These are phyloP conservation scores for Phaffomyces opuntiae DNA, from an alignment of 805 yeast genomes.

Conservation along the genomic window DNA sequence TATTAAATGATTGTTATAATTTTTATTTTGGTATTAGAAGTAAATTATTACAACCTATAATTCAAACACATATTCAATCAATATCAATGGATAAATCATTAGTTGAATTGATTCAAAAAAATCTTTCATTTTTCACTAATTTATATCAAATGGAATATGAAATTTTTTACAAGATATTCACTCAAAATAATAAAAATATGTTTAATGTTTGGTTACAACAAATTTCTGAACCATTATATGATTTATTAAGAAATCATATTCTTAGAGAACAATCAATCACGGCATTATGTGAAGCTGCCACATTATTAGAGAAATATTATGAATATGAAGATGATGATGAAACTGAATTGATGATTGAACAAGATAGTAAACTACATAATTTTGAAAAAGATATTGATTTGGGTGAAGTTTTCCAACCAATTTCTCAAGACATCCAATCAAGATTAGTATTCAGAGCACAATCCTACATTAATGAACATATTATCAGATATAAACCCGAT, in stretches of 20 bases:
- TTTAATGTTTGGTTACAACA: conserved; percentile 55
- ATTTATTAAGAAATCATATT: conserved; percentile 55
- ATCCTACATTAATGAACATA: conserved; percentile 59
- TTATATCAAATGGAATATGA: conserved; percentile 54
- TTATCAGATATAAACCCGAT: conserved; percentile 59
- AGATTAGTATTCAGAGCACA: conserved; percentile 77
- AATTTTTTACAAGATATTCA: conserved; percentile 51
- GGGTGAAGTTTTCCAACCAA: conserved; percentile 60
- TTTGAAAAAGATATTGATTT: conserved; percentile 32
- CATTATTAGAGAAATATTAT: conserved; percentile 59
- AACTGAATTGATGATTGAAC: conserved; percentile 14
- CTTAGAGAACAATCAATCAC: conserved; percentile 65
- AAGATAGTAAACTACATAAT: conserved; percentile 21
- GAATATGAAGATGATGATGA: conserved; percentile 55
- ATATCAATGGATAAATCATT: conserved; percentile 28
- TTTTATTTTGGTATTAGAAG: conserved; percentile 56
- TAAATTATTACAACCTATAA: conserved; percentile 37
- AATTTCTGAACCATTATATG: conserved; percentile 74
- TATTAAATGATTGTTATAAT: conserved; percentile 56
- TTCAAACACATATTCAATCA: conserved; percentile 30
- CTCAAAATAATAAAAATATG: conserved; percentile 27
- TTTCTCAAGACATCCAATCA: conserved; percentile 70
- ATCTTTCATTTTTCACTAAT: conserved; percentile 52
- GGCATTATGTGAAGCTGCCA: conserved; percentile 66
- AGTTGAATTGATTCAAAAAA: conserved; percentile 56